A percentile compares a stretch with the other conserved stretches of the same genome.
These are phyloP conservation scores for Barbarea vulgaris DNA, from an alignment of 345 rosid genomes.

Conservation along the genomic window DNA sequence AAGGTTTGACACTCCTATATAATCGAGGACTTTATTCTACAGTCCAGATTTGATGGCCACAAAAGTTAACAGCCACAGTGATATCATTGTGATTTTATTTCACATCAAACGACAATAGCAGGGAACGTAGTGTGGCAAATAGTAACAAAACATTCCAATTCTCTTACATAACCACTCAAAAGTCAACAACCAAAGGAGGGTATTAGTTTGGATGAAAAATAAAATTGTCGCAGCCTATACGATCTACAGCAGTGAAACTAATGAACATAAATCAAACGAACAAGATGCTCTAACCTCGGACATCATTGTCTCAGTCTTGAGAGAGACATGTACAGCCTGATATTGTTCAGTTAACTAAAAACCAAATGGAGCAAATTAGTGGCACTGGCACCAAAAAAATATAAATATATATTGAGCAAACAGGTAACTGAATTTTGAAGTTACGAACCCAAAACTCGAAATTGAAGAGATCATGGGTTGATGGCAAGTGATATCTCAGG, in stretches of 20 bases:
- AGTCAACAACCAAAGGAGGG: slow-evolving; percentile 5
- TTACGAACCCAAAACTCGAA: slow-evolving; percentile 99
- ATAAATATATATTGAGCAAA: slow-evolving; percentile 20
- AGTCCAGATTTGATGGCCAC: slow-evolving; percentile 12
- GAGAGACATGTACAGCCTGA: slow-evolving; percentile 90
- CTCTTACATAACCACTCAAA: slow-evolving; percentile 5
- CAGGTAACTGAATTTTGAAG: slow-evolving; percentile 50
- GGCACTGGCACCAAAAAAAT: slow-evolving; percentile 26
- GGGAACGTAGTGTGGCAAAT: slow-evolving; percentile 5
- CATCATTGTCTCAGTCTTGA: slow-evolving; percentile 71
- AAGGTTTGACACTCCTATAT: slow-evolving; percentile 15
- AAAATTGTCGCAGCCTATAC: slow-evolving; percentile 12
- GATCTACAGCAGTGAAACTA: slow-evolving; percentile 17
- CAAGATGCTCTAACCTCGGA: slow-evolving; percentile 68
- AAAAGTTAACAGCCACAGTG: slow-evolving; percentile 5
- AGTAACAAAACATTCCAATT: slow-evolving; percentile 22
- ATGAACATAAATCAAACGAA: slow-evolving; percentile 17
- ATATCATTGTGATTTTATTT: slow-evolving; percentile 1
- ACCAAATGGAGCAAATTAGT: slow-evolving; percentile 34
- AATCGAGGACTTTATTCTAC: slow-evolving; percentile 12
- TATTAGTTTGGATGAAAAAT: slow-evolving; percentile 8
- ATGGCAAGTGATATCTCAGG: slow-evolving; percentile 76
- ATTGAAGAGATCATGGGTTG: slow-evolving; percentile 89
- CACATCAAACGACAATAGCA: slow-evolving; percentile 5
- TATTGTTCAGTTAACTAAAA: slow-evolving; percentile 83